Evolutionary conservation across 2,329 filamentous ascomycete species (phyloP), one percentile per base, ranked within the genome.

Genomic region (Colletotrichum ledebouriae): DNA sequence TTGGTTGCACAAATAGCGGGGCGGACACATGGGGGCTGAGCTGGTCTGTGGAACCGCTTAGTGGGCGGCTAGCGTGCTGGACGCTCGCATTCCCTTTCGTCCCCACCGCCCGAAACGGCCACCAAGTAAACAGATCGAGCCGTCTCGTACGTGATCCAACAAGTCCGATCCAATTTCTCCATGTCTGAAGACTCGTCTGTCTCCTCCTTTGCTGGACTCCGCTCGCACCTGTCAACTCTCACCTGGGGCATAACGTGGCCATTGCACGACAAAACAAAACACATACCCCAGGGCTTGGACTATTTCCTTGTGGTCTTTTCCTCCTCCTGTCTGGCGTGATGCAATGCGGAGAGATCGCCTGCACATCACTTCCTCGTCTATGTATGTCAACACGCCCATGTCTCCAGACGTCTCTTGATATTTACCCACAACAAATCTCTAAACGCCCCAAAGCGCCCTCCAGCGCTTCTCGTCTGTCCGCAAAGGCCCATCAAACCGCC

Each of bases 401-500:
- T 15, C 49, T 41, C n/a, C 20, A 22, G 4, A 39, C 6, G 37
- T 39, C 37, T 39, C 10, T 39, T 6, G 4, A 10, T 13, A 4
- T 39, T 39, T 39, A 39, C 13, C 29, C 29, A 29, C 29, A 6
- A 29, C 29, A 29, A 29, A 15, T 39, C 37, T 44, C 56, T 61
- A 74, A 41, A 73, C 66, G 3, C 84, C 86, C 90, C 90, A 93
- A 50, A 94, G 88, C 72, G 89, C 83, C 22, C 82, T 81, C 92
- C 92, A 94, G 58, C 87, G 79, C 72, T 79, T 79, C 67, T 84
- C 81, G 69, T 88, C 84, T 37, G 82, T 80, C 61, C 87, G 83
- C 73, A 93, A 76, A 4, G 90, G 88, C 1, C 88, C 88, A 55
- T 86, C 81, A 22, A 93, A 81, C 41, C 82, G 82, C 2, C 92